phyloP scores from a whole-genome alignment of 306 rosid species.

The Sicyos baderoa region DNA sequence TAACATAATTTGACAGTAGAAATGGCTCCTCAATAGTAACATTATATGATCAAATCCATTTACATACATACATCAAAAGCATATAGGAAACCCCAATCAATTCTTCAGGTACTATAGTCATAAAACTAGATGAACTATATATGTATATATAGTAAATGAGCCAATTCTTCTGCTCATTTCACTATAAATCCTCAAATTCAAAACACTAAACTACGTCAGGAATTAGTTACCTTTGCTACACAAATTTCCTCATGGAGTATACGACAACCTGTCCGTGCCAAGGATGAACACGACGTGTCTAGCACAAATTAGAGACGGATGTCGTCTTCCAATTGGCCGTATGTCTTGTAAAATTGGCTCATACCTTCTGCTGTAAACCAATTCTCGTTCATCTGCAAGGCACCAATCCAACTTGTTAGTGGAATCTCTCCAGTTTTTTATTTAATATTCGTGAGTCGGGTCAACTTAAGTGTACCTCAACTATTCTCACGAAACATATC shows the following conservation, averaged over 20 bases:
- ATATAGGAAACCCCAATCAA: constrained; percentile 6
- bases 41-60: background rate
- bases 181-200: background rate
- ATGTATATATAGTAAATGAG: background rate
- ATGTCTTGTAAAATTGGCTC: constrained; percentile 35
- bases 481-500: too few relatives aligned
- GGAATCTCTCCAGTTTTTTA: background rate
- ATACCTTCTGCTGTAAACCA: constrained; percentile 52
- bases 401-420: constrained; percentile 18
- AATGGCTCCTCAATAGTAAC: background rate
- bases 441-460: too few relatives aligned
- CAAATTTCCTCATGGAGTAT: background rate
- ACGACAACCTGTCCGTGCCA: background rate
- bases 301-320: constrained; percentile 16
- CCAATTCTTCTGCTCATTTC: background rate
- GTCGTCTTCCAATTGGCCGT: constrained; percentile 21
- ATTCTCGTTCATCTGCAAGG: constrained; percentile 56
- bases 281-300: background rate
- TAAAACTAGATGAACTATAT: background rate
- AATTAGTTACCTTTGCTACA: constrained; percentile 8
- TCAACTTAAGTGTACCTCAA: too few relatives aligned
- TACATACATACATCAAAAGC: background rate
- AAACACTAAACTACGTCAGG: constrained; percentile 1
- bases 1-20: background rate
- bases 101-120: background rate